These are phyloP conservation scores for Xylaria sp. DNA, from an alignment of 495 filamentous ascomycete species.

Conservation along the genomic window DNA sequence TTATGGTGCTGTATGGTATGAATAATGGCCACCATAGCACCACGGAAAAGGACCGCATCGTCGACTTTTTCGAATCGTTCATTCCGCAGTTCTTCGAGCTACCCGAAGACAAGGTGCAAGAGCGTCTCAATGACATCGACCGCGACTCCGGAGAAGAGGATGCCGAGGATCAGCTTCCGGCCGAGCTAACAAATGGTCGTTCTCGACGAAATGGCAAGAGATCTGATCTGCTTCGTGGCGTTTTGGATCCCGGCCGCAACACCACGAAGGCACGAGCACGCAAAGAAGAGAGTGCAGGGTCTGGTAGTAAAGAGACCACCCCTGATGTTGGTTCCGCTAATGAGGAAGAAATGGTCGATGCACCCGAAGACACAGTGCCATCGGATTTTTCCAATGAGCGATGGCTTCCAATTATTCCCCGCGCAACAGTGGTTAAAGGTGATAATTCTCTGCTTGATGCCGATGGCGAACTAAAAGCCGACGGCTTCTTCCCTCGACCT, in stretches of 20 bases:
- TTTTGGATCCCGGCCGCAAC: slow-evolving; percentile 79
- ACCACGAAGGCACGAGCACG: slow-evolving; percentile 64
- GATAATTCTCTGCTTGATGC: slow-evolving; percentile 48
- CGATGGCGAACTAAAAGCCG: slow-evolving; percentile 72
- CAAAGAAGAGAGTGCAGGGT: slow-evolving; percentile 74
- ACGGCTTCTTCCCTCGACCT: slow-evolving; percentile 79
- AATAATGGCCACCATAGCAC: slow-evolving; percentile 69
- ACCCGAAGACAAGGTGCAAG: slow-evolving; percentile 74
- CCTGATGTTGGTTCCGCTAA: slow-evolving; percentile 77
- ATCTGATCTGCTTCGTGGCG: slow-evolving; percentile 81
- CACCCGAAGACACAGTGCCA: slow-evolving; percentile 52
- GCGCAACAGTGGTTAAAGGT: slow-evolving; percentile 55
- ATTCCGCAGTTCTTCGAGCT: slow-evolving; percentile 89
- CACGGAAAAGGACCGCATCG: slow-evolving; percentile 75
- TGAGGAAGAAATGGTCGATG: slow-evolving; percentile 68
- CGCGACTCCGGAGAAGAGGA: slow-evolving; percentile 71
- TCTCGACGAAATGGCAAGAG: slow-evolving; percentile 76
- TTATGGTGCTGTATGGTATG: slow-evolving; percentile 79
- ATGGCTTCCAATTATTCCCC: slow-evolving; percentile 57
- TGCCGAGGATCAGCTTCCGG: slow-evolving; percentile 64
- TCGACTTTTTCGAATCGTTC: slow-evolving; percentile 86
- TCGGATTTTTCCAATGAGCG: slow-evolving; percentile 63
- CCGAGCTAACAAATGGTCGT: slow-evolving; percentile 64
- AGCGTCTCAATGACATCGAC: slow-evolving; percentile 75
- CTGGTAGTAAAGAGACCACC: slow-evolving; percentile 83